phyloP scores from a whole-genome alignment of 352 stramenopile species.

The Phytophthora lateralis region DNA sequence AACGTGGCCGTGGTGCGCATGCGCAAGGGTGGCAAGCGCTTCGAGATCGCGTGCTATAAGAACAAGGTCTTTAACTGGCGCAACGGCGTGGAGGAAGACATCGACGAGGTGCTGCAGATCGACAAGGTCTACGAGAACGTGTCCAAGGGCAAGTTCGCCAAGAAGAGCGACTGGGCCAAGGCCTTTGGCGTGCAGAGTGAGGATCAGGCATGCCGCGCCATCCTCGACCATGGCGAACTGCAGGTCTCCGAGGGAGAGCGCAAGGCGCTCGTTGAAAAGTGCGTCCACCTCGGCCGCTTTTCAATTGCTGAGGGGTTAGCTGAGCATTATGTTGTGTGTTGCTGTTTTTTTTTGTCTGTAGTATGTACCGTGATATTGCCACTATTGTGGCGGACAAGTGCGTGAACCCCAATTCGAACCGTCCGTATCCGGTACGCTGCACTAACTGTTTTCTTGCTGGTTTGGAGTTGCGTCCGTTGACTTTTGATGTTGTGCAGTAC shows the following conservation, averaged over 20 bases:
- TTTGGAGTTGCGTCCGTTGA: not conserved
- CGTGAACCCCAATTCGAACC: constrained; percentile 95
- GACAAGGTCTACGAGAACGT: constrained; percentile 98
- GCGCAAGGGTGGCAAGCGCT: constrained; percentile 95
- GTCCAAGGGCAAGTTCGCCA: constrained; percentile 96
- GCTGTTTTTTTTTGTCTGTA: constrained; percentile 35
- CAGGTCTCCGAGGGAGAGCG: constrained; percentile 97
- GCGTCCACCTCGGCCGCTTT: not conserved
- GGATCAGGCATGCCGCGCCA: constrained; percentile 91
- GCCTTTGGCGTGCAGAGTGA: constrained; percentile 94
- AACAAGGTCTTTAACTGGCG: constrained; percentile 99
- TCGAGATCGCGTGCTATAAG: constrained; percentile 99
- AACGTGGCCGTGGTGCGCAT: constrained; percentile 98
- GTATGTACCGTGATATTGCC: constrained; percentile 94
- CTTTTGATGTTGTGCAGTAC: constrained; percentile 47
- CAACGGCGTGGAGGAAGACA: constrained; percentile 97
- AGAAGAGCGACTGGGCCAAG: constrained; percentile 93
- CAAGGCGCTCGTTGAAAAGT: constrained; percentile 92
- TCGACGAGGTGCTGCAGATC: constrained; percentile 98
- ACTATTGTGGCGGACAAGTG: constrained; percentile 98
- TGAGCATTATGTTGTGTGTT: not conserved
- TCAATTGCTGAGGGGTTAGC: not conserved
- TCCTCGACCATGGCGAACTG: constrained; percentile 97
- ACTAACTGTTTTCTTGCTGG: not conserved
- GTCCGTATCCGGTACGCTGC: constrained; percentile 91